Conservation (phyloP, 2,329 filamentous ascomycete species). For the Huntiella omanensis region DNA sequence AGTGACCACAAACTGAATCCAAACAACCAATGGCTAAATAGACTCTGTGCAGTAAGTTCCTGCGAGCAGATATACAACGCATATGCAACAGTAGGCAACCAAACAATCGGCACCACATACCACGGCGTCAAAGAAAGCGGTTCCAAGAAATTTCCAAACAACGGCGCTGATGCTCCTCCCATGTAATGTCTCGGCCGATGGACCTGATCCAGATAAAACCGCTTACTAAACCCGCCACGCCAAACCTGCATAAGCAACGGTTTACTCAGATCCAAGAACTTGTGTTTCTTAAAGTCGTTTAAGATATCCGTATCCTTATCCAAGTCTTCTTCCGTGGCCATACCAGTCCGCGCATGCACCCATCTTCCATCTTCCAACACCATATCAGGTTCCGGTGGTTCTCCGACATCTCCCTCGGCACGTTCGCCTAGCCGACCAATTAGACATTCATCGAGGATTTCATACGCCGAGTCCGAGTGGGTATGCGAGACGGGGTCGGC, state of each 20-base stretch:
- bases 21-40: constrained; percentile 42
- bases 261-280: constrained; percentile 76
- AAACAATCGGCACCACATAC: constrained; percentile 72
- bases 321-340: constrained; percentile 77
- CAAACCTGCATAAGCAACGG: constrained; percentile 80
- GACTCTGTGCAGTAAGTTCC: constrained; percentile 28
- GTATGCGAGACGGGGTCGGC: constrained; percentile 41
- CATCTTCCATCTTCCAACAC: constrained; percentile 14
- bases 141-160: constrained; percentile 98
- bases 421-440: constrained; percentile 13
- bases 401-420: constrained; percentile 13
- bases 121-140: constrained; percentile 89
- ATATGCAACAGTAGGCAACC: constrained; percentile 65
- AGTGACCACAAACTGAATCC: constrained; percentile 75
- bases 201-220: constrained; percentile 94
- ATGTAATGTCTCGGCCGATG: constrained; percentile 92
- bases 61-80: constrained; percentile 46
- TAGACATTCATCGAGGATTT: constrained; percentile 14
- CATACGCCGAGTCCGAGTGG: constrained; percentile 81
- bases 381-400: constrained; percentile 18
- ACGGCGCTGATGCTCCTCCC: constrained; percentile 73
- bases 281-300: constrained; percentile 71
- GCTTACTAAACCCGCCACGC: constrained; percentile 71
- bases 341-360: constrained; percentile 53
- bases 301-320: constrained; percentile 62